Evolutionary conservation across 805 yeast genomes (phyloP).

Genomic region (Kodamaea neixiangensis): DNA sequence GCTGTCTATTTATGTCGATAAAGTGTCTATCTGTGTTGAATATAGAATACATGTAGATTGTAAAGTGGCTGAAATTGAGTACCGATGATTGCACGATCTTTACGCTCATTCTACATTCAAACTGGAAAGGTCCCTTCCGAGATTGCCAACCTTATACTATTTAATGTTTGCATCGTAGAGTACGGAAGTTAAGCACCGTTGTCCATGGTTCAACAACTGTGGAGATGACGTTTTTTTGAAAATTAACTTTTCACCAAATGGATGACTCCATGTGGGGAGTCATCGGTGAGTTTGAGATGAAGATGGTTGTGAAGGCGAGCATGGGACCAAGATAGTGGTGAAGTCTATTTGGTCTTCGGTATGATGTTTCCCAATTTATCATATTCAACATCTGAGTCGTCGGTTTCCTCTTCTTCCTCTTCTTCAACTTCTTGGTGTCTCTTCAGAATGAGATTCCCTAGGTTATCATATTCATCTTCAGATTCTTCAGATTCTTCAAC

Average conservation of each 20-base stretch:
- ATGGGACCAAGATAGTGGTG: no score
- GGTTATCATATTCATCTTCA: slow-evolving; percentile 17
- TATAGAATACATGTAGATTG: no score
- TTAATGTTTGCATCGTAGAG: neutral
- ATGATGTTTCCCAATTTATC: slow-evolving; percentile 28
- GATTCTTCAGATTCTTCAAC: slow-evolving; percentile 13
- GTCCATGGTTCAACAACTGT: neutral
- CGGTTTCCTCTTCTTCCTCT: slow-evolving; percentile 12
- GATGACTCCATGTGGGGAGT: no score
- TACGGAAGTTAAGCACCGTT: neutral
- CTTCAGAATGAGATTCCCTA: slow-evolving; percentile 20
- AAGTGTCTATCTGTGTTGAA: no score
- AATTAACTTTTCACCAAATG: no score
- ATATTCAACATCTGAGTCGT: slow-evolving; percentile 15
- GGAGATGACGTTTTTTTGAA: neutral
- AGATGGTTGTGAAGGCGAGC: no score
- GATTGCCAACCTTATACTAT: neutral
- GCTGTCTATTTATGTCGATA: no score
- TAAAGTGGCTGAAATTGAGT: no score
- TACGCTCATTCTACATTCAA: no score
- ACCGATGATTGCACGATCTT: no score
- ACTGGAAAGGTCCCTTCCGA: no score
- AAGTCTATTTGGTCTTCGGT: neutral
- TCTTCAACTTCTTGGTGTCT: slow-evolving; percentile 13
- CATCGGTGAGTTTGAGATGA: no score